These are phyloP conservation scores for Phoma sp. DNA, from an alignment of 2,329 filamentous ascomycete species.

Conservation along the genomic window DNA sequence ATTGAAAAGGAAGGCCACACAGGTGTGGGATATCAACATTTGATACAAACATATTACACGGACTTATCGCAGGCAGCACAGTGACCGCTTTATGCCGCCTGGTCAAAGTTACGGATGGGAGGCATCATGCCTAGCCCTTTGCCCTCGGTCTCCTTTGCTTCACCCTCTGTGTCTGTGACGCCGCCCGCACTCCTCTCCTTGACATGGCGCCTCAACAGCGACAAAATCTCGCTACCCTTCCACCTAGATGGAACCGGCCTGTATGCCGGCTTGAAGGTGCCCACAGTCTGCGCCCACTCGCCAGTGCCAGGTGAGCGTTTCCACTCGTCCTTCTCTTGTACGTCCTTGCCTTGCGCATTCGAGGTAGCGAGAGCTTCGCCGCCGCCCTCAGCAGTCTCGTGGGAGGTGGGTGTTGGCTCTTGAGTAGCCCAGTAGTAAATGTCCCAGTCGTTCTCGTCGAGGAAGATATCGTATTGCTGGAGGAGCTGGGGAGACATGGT, in stretches of 20 bases:
- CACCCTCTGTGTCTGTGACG: constrained; percentile 49
- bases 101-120: constrained; percentile 56
- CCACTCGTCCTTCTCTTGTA: constrained; percentile 55
- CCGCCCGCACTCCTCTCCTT: constrained; percentile 70
- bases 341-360: constrained; percentile 54
- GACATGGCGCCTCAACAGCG: constrained; percentile 81
- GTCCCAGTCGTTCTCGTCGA: constrained; percentile 99
- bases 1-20: not conserved
- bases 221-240: constrained; percentile 81
- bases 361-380: constrained; percentile 52
- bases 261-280: constrained; percentile 92
- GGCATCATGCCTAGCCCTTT: constrained; percentile 59
- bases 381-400: constrained; percentile 62
- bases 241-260: constrained; percentile 86
- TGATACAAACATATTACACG: constrained; percentile 8
- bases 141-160: constrained; percentile 41
- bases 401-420: constrained; percentile 67
- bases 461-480: constrained; percentile 84
- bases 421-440: constrained; percentile 99
- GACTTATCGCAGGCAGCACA: not conserved
- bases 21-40: not conserved
- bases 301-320: constrained; percentile 64
- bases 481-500: constrained; percentile 77
- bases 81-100: constrained; percentile 7
- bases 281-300: constrained; percentile 97